Evolutionary conservation across 2,329 filamentous ascomycete genomes (phyloP).

Genomic region (Scleromitrula shiraiana): DNA sequence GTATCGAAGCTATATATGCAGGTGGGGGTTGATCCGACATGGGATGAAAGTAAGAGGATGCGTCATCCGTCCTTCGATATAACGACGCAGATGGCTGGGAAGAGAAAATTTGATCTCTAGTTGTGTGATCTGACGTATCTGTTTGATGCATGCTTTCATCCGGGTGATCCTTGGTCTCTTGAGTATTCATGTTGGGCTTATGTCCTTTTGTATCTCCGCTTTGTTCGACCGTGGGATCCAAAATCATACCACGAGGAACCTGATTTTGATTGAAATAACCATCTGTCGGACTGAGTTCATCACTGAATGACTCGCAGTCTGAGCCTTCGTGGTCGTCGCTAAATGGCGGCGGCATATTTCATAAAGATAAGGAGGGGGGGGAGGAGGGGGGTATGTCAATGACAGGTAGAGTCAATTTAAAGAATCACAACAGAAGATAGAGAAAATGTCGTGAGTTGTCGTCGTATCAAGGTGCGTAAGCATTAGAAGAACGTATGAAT

Average conservation of each 20-base stretch:
- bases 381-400: background rate
- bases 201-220: background rate
- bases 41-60: constrained; percentile 2
- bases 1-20: constrained; percentile 16
- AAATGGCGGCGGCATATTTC: constrained; percentile 12
- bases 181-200: background rate
- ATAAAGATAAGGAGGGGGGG: background rate
- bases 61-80: background rate
- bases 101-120: background rate
- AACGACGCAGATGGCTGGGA: background rate
- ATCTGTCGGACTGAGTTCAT: constrained; percentile 25
- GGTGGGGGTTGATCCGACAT: constrained; percentile 19
- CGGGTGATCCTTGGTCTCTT: background rate
- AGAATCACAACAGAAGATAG: background rate
- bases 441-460: background rate
- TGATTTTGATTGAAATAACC: constrained; percentile 25
- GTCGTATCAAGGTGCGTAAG: background rate
- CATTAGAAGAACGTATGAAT: no score
- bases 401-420: background rate
- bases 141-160: background rate
- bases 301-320: constrained; percentile 22
- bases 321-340: constrained; percentile 18
- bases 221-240: background rate
- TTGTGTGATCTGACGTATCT: constrained; percentile 1
- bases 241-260: constrained; percentile 7